Evolutionary conservation across 192 early-diverging fungal species (phyloP).

Genomic region (Coemansia guatemalensis): DNA sequence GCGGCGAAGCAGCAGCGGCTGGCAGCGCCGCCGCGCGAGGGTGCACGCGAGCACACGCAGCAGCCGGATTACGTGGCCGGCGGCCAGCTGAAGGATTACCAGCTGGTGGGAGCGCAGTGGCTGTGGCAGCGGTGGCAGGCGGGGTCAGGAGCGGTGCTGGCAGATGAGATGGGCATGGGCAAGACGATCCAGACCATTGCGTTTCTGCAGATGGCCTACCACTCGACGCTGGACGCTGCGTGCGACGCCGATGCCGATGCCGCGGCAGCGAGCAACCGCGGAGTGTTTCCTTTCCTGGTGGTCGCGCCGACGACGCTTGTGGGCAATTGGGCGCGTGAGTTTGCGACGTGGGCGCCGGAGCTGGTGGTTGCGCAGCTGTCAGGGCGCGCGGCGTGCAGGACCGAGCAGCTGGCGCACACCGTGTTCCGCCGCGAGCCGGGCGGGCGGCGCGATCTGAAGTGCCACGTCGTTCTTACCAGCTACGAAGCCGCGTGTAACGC

Average conservation of each 20-base stretch:
- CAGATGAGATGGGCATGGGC: slow-evolving; percentile 93
- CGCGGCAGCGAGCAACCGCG: slow-evolving; percentile 52
- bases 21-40: background rate
- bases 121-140: slow-evolving; percentile 82
- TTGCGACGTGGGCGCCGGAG: slow-evolving; percentile 89
- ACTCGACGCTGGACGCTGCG: slow-evolving; percentile 20
- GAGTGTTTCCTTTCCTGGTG: slow-evolving; percentile 91
- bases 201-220: slow-evolving; percentile 77
- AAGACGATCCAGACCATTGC: slow-evolving; percentile 97
- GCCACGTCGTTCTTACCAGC: slow-evolving; percentile 93
- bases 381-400: slow-evolving; percentile 69
- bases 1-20: slow-evolving; percentile 9
- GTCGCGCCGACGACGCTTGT: slow-evolving; percentile 95
- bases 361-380: slow-evolving; percentile 85
- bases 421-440: slow-evolving; percentile 15
- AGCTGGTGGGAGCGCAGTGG: slow-evolving; percentile 92
- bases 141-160: slow-evolving; percentile 88
- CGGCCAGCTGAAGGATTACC: slow-evolving; percentile 86
- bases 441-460: slow-evolving; percentile 55
- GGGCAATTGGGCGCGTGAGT: slow-evolving; percentile 87
- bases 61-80: slow-evolving; percentile 78
- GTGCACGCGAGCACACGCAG: slow-evolving; percentile 51
- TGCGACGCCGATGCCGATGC: background rate
- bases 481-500: slow-evolving; percentile 90
- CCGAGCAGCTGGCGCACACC: slow-evolving; percentile 51